Percentiles rank a stretch among this genome's conserved stretches.
These are phyloP conservation scores for Solanum neorickii DNA, from an alignment of 257 asterid species.

Conservation along the genomic window DNA sequence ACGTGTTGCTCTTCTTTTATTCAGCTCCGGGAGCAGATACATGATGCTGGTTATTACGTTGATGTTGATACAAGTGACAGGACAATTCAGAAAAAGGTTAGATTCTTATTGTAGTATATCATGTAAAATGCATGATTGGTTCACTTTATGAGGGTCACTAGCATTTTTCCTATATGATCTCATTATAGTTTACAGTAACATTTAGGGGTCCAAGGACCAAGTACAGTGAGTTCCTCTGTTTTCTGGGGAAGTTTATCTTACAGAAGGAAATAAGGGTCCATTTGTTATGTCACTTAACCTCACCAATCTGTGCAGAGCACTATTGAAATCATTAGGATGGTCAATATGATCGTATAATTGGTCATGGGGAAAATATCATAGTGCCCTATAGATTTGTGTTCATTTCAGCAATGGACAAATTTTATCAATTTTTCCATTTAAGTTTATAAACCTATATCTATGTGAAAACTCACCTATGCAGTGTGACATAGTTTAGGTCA, in stretches of 20 bases:
- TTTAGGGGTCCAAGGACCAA: background rate
- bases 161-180: background rate
- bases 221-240: background rate
- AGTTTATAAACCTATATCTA: background rate
- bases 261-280: background rate
- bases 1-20: background rate
- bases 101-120: background rate
- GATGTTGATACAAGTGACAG: constrained; percentile 86
- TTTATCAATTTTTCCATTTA: background rate
- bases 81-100: constrained; percentile 85
- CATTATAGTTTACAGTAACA: background rate
- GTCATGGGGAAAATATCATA: background rate
- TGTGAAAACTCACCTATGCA: background rate
- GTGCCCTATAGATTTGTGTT: background rate
- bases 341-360: background rate
- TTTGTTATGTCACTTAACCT: background rate
- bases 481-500: background rate
- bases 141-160: background rate
- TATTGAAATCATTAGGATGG: background rate
- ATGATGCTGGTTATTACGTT: constrained; percentile 65
- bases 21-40: constrained; percentile 69
- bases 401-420: background rate
- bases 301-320: background rate
- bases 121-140: background rate
- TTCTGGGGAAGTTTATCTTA: background rate